Evolutionary conservation across 768 basidiomycete genomes (phyloP), one percentile per base, ranked within the genome.

Genomic region (Agrocybe pediades): DNA sequence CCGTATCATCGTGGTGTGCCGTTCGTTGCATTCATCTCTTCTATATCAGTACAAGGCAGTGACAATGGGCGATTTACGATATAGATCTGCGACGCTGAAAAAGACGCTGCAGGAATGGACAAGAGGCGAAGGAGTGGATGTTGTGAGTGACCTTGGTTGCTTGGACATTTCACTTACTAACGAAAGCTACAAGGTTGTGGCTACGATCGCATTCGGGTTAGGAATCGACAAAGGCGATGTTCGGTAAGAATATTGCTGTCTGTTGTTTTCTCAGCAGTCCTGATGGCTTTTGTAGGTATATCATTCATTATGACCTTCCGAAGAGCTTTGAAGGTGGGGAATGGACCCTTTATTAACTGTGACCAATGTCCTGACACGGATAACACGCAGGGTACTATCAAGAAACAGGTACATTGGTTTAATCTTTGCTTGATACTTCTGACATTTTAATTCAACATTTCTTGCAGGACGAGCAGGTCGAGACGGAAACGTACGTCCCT

Each of bases 311-410:
- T 56, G 90, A 92, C 66, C 68, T 92, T 16, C 89, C 90, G 0
- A 90, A 88, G 64, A 91, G 89, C 51, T 83, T 92, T 53, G 91
- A 93, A 80, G 89, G 90, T 86, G n/a, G n/a, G n/a, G n/a, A n/a
- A n/a, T n/a, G n/a, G n/a, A n/a, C n/a, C n/a, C n/a, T n/a, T n/a
- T n/a, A n/a, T n/a, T n/a, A n/a, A n/a, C n/a, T n/a, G n/a, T n/a
- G n/a, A n/a, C n/a, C n/a, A n/a, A n/a, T n/a, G n/a, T n/a, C n/a
- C n/a, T n/a, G n/a, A n/a, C n/a, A n/a, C n/a, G n/a, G n/a, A n/a
- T 43, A 33, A 16, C 1, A 11, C 48, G 40, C 21, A 90, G 91
- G 90, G 0, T 94, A 86, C 66, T 94, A 94, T 66, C 92, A 93
- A 66, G 92, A 93, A 68, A 92, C 90, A 57, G 90, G 88, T 85